phyloP scores from a whole-genome alignment of 805 yeast genomes.

The Ogataea chonburiensis region DNA sequence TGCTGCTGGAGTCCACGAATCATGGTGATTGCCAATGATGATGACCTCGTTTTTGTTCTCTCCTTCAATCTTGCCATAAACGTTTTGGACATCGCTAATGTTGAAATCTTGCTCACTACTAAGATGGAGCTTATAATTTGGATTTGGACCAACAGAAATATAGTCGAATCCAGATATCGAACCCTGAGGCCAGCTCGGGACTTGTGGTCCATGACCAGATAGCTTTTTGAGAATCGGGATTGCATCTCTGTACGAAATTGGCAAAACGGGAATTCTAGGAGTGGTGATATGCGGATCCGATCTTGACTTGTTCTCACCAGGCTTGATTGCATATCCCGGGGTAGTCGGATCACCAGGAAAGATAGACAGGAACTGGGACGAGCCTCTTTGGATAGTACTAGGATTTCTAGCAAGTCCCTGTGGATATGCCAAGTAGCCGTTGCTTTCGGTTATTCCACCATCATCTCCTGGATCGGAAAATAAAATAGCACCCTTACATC shows the following conservation, averaged over 20 bases:
- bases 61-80: conserved; percentile 62
- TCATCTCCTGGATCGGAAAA: conserved; percentile 74
- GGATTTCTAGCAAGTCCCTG: conserved; percentile 78
- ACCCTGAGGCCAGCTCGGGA: conserved; percentile 30
- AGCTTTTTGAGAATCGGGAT: conserved; percentile 57
- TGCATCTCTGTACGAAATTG: conserved; percentile 63
- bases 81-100: conserved; percentile 60
- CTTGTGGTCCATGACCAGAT: conserved; percentile 55
- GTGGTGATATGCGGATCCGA: conserved; percentile 48
- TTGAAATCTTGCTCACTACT: conserved; percentile 61
- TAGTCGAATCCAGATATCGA: conserved; percentile 38
- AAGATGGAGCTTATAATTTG: conserved; percentile 47
- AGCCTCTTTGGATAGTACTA: conserved; percentile 72
- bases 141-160: conserved; percentile 35
- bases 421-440: conserved; percentile 68
- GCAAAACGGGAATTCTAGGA: conserved; percentile 69
- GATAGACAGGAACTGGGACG: conserved; percentile 59
- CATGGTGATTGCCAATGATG: conserved; percentile 73
- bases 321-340: conserved; percentile 62
- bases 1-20: conserved; percentile 79
- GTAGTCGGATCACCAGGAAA: conserved; percentile 80
- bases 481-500: conserved; percentile 64
- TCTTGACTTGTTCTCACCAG: conserved; percentile 52
- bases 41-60: conserved; percentile 52
- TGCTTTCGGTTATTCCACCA: conserved; percentile 46